These are phyloP conservation scores for Zasmidium cellare DNA, from an alignment of 2,329 filamentous ascomycete genomes.

Conservation along the genomic window DNA sequence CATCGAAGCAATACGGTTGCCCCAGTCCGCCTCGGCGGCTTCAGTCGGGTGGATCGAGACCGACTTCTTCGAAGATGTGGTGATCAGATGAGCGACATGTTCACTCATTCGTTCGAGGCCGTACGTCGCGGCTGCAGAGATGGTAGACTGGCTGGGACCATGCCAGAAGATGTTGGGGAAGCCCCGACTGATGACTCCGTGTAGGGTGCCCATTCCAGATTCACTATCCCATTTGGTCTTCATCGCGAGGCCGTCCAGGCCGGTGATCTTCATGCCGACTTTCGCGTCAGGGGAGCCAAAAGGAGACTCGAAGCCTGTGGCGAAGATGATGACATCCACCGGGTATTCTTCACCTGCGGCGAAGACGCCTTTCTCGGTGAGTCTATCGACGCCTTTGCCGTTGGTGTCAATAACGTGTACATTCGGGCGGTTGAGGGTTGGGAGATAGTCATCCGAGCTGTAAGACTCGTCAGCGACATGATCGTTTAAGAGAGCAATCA, in stretches of 20 bases:
- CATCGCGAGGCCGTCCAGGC: slow-evolving; percentile 47
- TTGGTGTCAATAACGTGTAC: slow-evolving; percentile 62
- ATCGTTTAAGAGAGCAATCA: slow-evolving; percentile 54
- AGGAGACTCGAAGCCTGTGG: slow-evolving; percentile 45
- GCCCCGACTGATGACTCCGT: slow-evolving; percentile 49
- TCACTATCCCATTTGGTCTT: slow-evolving; percentile 44
- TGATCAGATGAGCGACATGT: no score
- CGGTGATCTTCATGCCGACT: slow-evolving; percentile 31
- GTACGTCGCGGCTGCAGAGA: no score
- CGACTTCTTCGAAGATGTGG: no score
- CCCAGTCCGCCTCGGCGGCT: no score
- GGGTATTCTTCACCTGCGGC: slow-evolving; percentile 50
- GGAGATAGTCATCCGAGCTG: slow-evolving; percentile 60
- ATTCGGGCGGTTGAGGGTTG: slow-evolving; percentile 58
- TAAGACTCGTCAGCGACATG: slow-evolving; percentile 63
- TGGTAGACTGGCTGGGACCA: no score
- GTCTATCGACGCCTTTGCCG: slow-evolving; percentile 50
- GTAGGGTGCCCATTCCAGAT: slow-evolving; percentile 53
- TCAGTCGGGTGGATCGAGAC: no score
- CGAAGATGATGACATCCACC: slow-evolving; percentile 49
- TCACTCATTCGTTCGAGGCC: no score
- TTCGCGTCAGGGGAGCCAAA: slow-evolving; percentile 33
- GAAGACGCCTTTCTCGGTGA: slow-evolving; percentile 51
- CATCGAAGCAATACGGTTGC: no score
- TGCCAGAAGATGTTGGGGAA: slow-evolving; percentile 61